Conservation (phyloP, 805 yeast genomes). For the Candida pseudofarinosa region DNA sequence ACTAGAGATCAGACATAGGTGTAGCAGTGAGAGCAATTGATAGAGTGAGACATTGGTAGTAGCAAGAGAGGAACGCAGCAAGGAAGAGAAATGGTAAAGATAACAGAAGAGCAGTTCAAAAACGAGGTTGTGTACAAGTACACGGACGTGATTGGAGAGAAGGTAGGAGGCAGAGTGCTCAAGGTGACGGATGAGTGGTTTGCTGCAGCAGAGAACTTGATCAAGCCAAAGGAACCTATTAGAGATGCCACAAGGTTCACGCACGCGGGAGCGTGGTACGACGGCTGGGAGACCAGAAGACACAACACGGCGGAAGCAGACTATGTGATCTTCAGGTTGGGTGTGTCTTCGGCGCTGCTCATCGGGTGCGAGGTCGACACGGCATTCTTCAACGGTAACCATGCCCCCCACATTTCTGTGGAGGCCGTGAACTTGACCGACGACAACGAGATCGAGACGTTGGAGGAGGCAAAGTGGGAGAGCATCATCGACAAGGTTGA, state of each 20-base stretch:
- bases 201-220: conserved; percentile 85
- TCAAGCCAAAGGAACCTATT: conserved; percentile 76
- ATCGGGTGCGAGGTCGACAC: conserved; percentile 90
- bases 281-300: conserved; percentile 98
- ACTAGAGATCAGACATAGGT: neutral
- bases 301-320: conserved; percentile 84
- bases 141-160: conserved; percentile 80
- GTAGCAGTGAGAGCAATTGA: neutral
- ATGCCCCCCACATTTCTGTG: conserved; percentile 85
- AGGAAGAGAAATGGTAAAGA: neutral
- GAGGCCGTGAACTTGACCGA: conserved; percentile 55
- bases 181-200: conserved; percentile 88
- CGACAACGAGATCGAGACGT: conserved; percentile 22
- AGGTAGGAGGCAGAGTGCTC: conserved; percentile 73
- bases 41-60: conserved; percentile 4
- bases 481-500: conserved; percentile 62
- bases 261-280: conserved; percentile 94
- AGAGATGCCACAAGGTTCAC: conserved; percentile 77
- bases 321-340: conserved; percentile 80
- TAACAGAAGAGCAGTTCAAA: conserved; percentile 38
- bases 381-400: conserved; percentile 91
- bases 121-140: conserved; percentile 45
- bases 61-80: conserved; percentile 8
- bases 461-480: conserved; percentile 57
- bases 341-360: conserved; percentile 75